Conservation (phyloP, 352 stramenopile genomes). For the Paralagenidium karlingii region DNA sequence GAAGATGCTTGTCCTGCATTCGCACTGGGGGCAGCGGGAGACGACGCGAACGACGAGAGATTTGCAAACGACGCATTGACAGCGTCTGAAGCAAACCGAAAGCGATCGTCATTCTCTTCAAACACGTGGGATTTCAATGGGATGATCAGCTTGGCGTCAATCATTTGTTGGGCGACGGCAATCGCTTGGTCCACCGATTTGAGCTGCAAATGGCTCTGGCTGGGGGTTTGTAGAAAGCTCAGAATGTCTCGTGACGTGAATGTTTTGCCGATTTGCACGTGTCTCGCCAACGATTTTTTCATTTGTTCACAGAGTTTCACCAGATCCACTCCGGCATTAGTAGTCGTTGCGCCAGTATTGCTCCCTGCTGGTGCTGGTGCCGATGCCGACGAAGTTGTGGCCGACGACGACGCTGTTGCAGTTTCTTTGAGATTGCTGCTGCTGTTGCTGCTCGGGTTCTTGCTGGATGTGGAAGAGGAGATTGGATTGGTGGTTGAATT, state of each 20-base stretch:
- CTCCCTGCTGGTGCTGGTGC: neutral
- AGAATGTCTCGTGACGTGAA: slow-evolving; percentile 55
- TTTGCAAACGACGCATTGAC: neutral
- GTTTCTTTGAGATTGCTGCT: slow-evolving; percentile 6
- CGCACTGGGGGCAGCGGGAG: neutral
- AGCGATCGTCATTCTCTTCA: slow-evolving; percentile 41
- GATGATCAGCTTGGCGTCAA: slow-evolving; percentile 58
- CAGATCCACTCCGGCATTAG: slow-evolving; percentile 37
- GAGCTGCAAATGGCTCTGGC: slow-evolving; percentile 15
- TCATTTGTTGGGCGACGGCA: slow-evolving; percentile 46
- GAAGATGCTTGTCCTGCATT: too few relatives aligned
- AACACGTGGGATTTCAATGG: slow-evolving; percentile 70
- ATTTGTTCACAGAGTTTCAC: slow-evolving; percentile 49
- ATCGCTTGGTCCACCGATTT: slow-evolving; percentile 28
- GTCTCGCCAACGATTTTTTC: slow-evolving; percentile 53
- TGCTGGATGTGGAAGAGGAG: neutral
- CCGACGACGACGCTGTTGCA: slow-evolving; percentile 2
- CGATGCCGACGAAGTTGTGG: neutral
- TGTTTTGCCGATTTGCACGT: slow-evolving; percentile 65
- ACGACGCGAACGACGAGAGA: neutral
- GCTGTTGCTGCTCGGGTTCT: neutral
- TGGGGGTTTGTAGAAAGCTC: slow-evolving; percentile 38
- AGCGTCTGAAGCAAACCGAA: too few relatives aligned
- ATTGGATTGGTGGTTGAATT: neutral
- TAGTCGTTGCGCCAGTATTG: slow-evolving; percentile 3